phyloP scores from a whole-genome alignment of 2,329 filamentous ascomycete genomes.

The Fusarium globosum region DNA sequence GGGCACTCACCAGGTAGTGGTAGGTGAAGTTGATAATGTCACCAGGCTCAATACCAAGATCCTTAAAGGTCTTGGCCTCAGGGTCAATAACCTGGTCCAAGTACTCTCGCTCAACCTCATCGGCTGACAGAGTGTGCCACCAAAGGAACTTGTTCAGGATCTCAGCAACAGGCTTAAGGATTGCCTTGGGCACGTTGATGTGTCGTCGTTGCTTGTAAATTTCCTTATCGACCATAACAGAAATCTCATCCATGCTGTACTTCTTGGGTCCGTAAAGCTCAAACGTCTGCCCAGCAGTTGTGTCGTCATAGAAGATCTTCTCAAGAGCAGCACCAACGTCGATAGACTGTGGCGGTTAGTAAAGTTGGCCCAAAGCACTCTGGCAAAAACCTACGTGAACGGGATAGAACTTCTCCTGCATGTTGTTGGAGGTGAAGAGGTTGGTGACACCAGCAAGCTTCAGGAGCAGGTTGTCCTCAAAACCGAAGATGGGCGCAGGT shows the following conservation, averaged over 20 bases:
- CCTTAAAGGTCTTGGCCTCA: slow-evolving; percentile 93
- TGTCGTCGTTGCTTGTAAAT: slow-evolving; percentile 91
- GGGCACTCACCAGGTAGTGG: slow-evolving; percentile 83
- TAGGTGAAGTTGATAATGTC: slow-evolving; percentile 90
- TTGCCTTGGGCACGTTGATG: slow-evolving; percentile 86
- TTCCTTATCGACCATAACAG: slow-evolving; percentile 88
- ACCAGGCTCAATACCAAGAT: slow-evolving; percentile 88
- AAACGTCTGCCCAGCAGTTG: slow-evolving; percentile 87
- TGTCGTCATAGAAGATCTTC: slow-evolving; percentile 90
- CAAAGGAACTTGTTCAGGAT: slow-evolving; percentile 85
- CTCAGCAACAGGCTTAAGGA: slow-evolving; percentile 80
- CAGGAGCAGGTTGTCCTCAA: slow-evolving; percentile 91
- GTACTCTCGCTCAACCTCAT: slow-evolving; percentile 92
- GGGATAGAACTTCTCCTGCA: slow-evolving; percentile 90
- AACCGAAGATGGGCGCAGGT: slow-evolving; percentile 92
- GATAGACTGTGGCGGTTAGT: slow-evolving; percentile 69
- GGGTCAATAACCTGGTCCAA: slow-evolving; percentile 92
- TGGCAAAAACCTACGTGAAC: slow-evolving; percentile 78
- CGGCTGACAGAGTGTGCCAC: slow-evolving; percentile 86
- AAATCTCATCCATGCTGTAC: slow-evolving; percentile 90
- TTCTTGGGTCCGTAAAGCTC: slow-evolving; percentile 95
- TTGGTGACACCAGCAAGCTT: slow-evolving; percentile 84
- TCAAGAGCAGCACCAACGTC: slow-evolving; percentile 92
- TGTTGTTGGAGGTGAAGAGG: slow-evolving; percentile 89
- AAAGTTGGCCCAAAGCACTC: neutral